Base-by-base conservation (phyloP, 2,329 filamentous ascomycete species). In the Exophiala sp. region DNA sequence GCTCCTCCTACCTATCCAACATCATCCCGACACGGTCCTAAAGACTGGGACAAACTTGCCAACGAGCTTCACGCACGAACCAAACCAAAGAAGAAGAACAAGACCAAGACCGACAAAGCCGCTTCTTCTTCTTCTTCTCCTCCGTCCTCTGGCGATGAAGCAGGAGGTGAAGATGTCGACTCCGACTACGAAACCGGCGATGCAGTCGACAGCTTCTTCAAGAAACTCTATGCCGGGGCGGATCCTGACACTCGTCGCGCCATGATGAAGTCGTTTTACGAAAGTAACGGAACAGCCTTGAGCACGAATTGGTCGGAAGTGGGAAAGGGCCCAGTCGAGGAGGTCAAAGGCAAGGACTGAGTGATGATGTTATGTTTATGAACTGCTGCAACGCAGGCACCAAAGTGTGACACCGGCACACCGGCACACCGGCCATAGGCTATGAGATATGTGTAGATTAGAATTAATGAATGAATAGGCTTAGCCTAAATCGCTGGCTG, bases 231-330 rank as follows among this genome's bases (percentile, higher is more conserved):
- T 70, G 81, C 85, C 56, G 75, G 73, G 29, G 82, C 88, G 0
- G 82, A 85, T 42, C 80, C 83, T 0, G 91, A 98, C 60, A 87
- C 88, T 51, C 82, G 82, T 64, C 81, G 89, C 1, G 93, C 93
- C 7, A 98, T 98, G 93, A 88, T 94, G 81, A 98, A 98, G 79
- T 95, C 88, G 64, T 97, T 88, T 63, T 77, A 82, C 11, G 91
- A 98, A 74, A 96, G 90, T 68, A 93, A 94, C 60, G 93, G 93
- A 3, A 98, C 93, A 0, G 80, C 86, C 2, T 72, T 98, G 43
- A 96, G 88, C 68, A 98, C 93, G 0, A 88, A 91, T 65, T 98
- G 93, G 93, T 70, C 72, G 8, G 86, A 95, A 55, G 91, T 96
- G 16, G 79, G 80, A 43, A 78, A 75, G 56, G 81, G 80, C 14